Base-by-base conservation (phyloP, 306 rosid genomes). In the Clitoria ternatea region DNA sequence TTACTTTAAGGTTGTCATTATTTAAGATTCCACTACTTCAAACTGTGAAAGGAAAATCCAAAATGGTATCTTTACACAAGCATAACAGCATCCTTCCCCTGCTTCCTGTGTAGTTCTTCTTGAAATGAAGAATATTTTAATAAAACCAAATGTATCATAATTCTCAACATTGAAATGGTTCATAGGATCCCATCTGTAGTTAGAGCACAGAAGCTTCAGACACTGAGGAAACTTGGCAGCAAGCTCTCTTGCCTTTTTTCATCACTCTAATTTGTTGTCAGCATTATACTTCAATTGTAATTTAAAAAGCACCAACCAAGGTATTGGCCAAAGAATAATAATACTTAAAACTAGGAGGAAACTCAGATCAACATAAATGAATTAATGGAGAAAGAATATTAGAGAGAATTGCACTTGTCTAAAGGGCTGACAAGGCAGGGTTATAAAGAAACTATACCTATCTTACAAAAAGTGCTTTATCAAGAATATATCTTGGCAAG, bases 401-500 rank as follows among this genome's bases (percentile, higher is more conserved):
- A 69, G 77, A 72, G 66, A 27, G 62, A 66, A 32, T n/a, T n/a
- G 71, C 82, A 73, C 82, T 73, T 45, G 70, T 37, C 66, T 35
- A 73, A 81, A 77, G 77, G 73, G 77, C 33, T 81, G 80, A 73
- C 82, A 53, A 68, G 79, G 80, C 79, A 77, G 32, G 32, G 70
- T 69, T 30, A 55, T 57, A 66, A 74, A 67, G 48, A 67, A 54
- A 54, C 47, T 45, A 72, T 24, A 77, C 76, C 61, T 68, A 81
- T 73, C 77, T 65, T 62, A 73, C 54, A 77, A 81, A 77, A 61
- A 70, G 80, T 70, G 70, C 82, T 77, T 82, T 79, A 60, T 50
- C 68, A 79, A 73, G 79, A 79, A 77, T 73, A 77, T 73, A 62
- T 80, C 62, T 74, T 47, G 6, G 22, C 27, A 45, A 49, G 66